phyloP scores from a whole-genome alignment of 257 asterid genomes.

The Solanum chiquidenum region DNA sequence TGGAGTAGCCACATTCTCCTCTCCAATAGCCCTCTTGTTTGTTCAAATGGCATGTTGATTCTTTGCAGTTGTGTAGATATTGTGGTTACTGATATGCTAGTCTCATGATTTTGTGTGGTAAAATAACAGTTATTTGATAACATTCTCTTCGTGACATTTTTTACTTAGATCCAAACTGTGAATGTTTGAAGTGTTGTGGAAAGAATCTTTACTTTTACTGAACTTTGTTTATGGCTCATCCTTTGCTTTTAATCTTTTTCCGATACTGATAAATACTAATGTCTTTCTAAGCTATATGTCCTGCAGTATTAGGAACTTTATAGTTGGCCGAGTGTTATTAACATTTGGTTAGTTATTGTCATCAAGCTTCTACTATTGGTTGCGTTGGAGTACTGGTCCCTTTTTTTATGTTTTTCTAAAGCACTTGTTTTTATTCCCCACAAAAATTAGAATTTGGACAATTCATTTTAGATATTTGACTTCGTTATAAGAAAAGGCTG shows the following conservation, averaged over 20 bases:
- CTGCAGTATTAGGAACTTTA: neutral
- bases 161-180: neutral
- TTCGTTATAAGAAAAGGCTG: neutral
- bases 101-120: neutral
- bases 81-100: neutral
- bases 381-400: neutral
- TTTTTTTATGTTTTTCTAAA: neutral
- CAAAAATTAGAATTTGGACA: neutral
- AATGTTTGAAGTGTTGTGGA: neutral
- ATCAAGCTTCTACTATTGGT: neutral
- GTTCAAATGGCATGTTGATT: neutral
- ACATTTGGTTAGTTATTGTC: neutral
- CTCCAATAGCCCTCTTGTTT: neutral
- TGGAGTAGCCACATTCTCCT: neutral
- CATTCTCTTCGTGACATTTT: neutral
- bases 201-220: neutral
- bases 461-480: neutral
- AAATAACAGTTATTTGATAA: neutral
- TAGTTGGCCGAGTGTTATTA: neutral
- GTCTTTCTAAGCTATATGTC: neutral
- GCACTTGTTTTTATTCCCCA: neutral
- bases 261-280: neutral
- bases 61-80: neutral
- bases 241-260: neutral
- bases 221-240: neutral